Evolutionary conservation across 1,284 basidiomycete genomes (phyloP).

Genomic region (Grifola frondosa): DNA sequence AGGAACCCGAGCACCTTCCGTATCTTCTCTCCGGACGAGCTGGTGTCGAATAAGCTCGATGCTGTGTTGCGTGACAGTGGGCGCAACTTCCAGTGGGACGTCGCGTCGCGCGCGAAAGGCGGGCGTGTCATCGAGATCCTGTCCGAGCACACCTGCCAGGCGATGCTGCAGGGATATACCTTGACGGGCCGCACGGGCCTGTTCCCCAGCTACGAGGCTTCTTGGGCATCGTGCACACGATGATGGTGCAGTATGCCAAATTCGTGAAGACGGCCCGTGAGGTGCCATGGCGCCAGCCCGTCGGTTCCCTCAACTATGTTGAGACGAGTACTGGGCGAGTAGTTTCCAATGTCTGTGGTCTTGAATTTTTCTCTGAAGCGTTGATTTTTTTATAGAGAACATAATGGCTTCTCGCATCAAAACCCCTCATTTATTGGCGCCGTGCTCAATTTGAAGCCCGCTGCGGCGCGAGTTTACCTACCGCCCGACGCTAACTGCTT

Average conservation of each 20-base stretch:
- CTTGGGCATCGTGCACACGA: conserved; percentile 76
- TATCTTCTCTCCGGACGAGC: conserved; percentile 90
- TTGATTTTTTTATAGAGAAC: conserved; percentile 39
- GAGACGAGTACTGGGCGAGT: conserved; percentile 89
- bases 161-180: conserved; percentile 85
- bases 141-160: conserved; percentile 86
- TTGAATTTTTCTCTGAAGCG: no score
- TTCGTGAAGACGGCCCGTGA: conserved; percentile 83
- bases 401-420: conserved; percentile 82
- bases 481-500: conserved; percentile 90
- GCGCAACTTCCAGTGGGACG: conserved; percentile 85
- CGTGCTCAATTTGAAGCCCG: conserved; percentile 74
- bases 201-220: conserved; percentile 92
- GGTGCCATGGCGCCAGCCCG: conserved; percentile 71
- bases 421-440: conserved; percentile 86
- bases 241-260: conserved; percentile 85
- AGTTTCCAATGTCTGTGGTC: no score
- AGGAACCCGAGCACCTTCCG: conserved; percentile 78
- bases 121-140: conserved; percentile 87
- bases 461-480: conserved; percentile 79
- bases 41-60: conserved; percentile 89
- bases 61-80: conserved; percentile 64
- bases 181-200: conserved; percentile 79
- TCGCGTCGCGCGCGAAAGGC: conserved; percentile 56
- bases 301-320: conserved; percentile 81